Conservation (phyloP, 2,329 filamentous ascomycete genomes). For the Sarocladium kiliense region DNA sequence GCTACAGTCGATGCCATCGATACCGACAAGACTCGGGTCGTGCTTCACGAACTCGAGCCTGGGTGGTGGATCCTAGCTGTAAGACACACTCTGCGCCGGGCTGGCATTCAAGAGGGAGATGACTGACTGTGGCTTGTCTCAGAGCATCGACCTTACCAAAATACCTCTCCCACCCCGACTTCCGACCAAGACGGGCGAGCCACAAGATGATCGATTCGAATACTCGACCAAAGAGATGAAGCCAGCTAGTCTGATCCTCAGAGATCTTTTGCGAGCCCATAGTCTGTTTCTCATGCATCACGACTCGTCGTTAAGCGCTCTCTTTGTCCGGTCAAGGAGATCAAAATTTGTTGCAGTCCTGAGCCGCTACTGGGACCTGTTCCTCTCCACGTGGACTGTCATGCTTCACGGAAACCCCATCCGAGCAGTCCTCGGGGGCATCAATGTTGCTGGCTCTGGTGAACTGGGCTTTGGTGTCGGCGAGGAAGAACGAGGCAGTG, state of each 20-base stretch:
- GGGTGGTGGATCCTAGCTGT: slow-evolving; percentile 97
- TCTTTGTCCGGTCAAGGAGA: slow-evolving; percentile 61
- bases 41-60: slow-evolving; percentile 80
- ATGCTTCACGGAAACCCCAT: slow-evolving; percentile 86
- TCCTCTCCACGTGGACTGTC: slow-evolving; percentile 74
- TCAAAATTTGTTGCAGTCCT: slow-evolving; percentile 67
- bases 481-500: slow-evolving; percentile 91
- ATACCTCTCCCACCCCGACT: slow-evolving; percentile 55
- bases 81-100: slow-evolving; percentile 28
- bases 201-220: slow-evolving; percentile 51
- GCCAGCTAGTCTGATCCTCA: slow-evolving; percentile 68
- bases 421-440: slow-evolving; percentile 70
- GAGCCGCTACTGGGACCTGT: slow-evolving; percentile 74
- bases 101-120: background rate
- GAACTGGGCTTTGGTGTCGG: slow-evolving; percentile 92
- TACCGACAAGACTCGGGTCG: slow-evolving; percentile 80
- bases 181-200: slow-evolving; percentile 33
- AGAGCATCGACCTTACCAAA: slow-evolving; percentile 69
- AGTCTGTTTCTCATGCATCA: slow-evolving; percentile 85
- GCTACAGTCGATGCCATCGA: slow-evolving; percentile 79
- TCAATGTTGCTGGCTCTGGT: slow-evolving; percentile 84
- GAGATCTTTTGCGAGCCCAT: slow-evolving; percentile 80
- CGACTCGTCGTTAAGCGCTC: slow-evolving; percentile 62
- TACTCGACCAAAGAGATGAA: slow-evolving; percentile 90
- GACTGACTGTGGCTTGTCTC: background rate